Base-by-base conservation (phyloP, 2,329 filamentous ascomycete genomes). In the Claviceps citrina region DNA sequence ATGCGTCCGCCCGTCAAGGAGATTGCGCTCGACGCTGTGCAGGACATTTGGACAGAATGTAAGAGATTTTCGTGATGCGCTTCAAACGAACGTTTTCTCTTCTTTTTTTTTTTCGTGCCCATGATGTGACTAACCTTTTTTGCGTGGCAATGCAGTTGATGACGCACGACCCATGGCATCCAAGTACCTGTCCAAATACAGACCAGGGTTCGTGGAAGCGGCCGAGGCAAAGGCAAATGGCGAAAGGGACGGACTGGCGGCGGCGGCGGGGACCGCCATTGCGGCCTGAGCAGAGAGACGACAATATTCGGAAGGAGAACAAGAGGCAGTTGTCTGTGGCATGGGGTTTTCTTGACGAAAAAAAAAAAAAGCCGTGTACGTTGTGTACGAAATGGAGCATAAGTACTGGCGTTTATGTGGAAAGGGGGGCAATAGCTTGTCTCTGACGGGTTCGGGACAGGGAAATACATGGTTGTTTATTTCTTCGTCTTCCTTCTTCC, bases 1-100 rank as follows among this genome's bases (percentile, higher is more conserved):
- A 76, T 81, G 67, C 67, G 73, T 39, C 78, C 78, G 34, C 78
- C 78, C 3, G 70, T 73, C 18, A 68, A 73, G 50, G 70, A 78
- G 45, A 61, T 75, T 45, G 76, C 76, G 24, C 61, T 82, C 34
- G 75, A 81, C 51, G 70, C 72, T 1, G 70, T 82, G 40, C 71
- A 79, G 51, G 75, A 74, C 44, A 74, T 81, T 44, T 81, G 76
- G 74, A 61, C 66, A 13, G 76, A 78, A 44, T 80, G 74, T 78
- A 62, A 63, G 74, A 65, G n/a, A n/a, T n/a, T n/a, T n/a, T n/a
- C n/a, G n/a, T n/a, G n/a, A n/a, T n/a, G n/a, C n/a, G n/a, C n/a
- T n/a, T n/a, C n/a, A n/a, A n/a, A n/a, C n/a, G n/a, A n/a, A n/a
- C 25, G 22, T 30, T 24, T 24, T 16, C 22, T 20, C 9, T 15